Percentiles rank a stretch among this genome's conserved stretches.
phyloP scores from a whole-genome alignment of 179 eudicot genomes.

The Spergularia azorica region DNA sequence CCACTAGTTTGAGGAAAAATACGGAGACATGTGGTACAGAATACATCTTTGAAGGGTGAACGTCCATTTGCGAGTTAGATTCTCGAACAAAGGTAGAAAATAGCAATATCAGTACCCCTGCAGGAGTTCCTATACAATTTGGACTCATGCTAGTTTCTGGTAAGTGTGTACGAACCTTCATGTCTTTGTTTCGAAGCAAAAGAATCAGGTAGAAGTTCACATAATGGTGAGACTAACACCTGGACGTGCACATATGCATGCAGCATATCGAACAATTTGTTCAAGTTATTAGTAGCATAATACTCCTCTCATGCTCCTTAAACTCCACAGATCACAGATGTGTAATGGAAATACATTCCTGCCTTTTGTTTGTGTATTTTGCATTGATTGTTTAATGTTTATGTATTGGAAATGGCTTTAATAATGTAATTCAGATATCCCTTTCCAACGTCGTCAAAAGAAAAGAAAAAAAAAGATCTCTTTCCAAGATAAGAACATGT shows the following conservation, averaged over 20 bases:
- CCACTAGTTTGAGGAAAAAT: slow-evolving; percentile 14
- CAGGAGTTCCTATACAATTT: background rate
- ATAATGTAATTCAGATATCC: no score
- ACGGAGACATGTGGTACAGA: slow-evolving; percentile 13
- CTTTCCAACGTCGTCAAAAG: no score
- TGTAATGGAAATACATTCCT: background rate
- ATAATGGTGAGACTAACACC: background rate
- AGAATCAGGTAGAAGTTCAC: background rate
- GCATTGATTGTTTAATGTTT: no score
- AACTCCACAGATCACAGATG: background rate
- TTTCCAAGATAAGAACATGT: no score
- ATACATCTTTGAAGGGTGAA: slow-evolving; percentile 5
- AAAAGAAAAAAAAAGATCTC: no score
- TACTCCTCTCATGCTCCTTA: no score
- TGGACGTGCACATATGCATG: background rate
- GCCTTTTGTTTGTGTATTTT: no score
- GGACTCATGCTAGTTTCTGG: background rate
- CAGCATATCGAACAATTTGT: background rate
- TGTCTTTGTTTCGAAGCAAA: no score
- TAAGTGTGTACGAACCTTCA: no score
- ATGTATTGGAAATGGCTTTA: no score
- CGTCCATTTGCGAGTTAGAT: slow-evolving; percentile 13
- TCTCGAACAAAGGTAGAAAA: background rate
- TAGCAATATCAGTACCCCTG: background rate
- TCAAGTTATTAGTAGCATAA: no score